Evolutionary conservation across 2,329 filamentous ascomycete species (phyloP), one percentile per base, ranked within the genome.

Genomic region (Diaporthe sp.): DNA sequence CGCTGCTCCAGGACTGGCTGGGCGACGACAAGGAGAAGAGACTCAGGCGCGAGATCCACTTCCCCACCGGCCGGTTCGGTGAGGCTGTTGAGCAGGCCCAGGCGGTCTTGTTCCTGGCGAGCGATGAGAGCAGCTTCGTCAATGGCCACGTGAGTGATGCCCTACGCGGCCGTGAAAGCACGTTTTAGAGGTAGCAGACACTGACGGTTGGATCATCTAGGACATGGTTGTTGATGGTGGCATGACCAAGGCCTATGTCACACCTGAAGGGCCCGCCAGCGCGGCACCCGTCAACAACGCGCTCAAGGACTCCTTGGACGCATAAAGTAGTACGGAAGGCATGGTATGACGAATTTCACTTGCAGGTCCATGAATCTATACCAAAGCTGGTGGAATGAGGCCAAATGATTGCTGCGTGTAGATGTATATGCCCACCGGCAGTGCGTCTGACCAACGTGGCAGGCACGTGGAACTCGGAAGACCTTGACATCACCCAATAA

Each of bases 211-310:
- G 13, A 17, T 51, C 17, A 22, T n/a, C 32, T 68, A 92, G 74
- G 97, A 98, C 82, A 97, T 98, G 85, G 93, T 97, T 6, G 95
- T 98, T 35, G 97, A 99, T 80, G 97, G 97, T 74, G 96, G 96
- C 75, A 94, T 99, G 94, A 96, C 92, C 80, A 98, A 94, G 88
- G 94, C 95, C 58, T 98, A 98, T 83, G 91, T 93, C 37, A 93
- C 92, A 1, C 85, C 92, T 2, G 91, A 93, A 83, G 92, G 92
- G 4, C 86, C 89, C 19, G 81, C 90, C 12, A 78, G 86, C 0
- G 78, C 85, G 15, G 87, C 88, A 7, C 92, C 92, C 4, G 81
- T 83, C 76, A 93, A 92, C 84, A 92, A 92, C 78, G 90, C 90
- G n/a, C 77, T 79, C 74, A 90, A 88, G 84, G 81, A 83, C 22